Evolutionary conservation across 345 rosid genomes (phyloP).

Genomic region (Isatis tinctoria): DNA sequence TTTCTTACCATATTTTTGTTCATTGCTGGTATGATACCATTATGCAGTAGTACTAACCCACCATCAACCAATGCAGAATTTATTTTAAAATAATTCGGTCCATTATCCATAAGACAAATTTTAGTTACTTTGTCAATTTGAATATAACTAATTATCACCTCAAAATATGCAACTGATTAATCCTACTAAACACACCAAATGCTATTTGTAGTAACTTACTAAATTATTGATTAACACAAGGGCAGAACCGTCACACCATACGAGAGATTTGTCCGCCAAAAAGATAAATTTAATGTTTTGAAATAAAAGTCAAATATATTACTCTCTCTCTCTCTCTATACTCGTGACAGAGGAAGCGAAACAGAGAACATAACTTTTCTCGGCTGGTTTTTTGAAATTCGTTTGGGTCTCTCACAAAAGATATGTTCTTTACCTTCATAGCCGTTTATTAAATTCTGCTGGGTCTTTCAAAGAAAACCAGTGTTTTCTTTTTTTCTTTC

Average conservation of each 20-base stretch:
- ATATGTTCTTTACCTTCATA: constrained; percentile 13
- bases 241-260: constrained; percentile 6
- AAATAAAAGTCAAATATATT: constrained; percentile 19
- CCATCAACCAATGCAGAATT: background rate
- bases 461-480: background rate
- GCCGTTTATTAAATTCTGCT: background rate
- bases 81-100: background rate
- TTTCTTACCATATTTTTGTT: too few species aligned
- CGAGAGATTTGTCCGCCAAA: constrained; percentile 30
- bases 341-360: constrained; percentile 27
- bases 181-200: background rate
- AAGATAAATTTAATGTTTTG: constrained; percentile 9
- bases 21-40: background rate
- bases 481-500: too few species aligned
- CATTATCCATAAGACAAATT: background rate
- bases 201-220: background rate
- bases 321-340: background rate
- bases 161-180: background rate
- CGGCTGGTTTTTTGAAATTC: background rate
- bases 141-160: background rate
- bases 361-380: constrained; percentile 15
- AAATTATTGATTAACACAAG: background rate
- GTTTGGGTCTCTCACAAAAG: background rate
- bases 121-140: constrained; percentile 4
- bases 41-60: background rate